A percentile compares a stretch with the other conserved stretches of the same genome.
These are phyloP conservation scores for Solanum ossicruentum DNA, from an alignment of 257 asterid species.

Conservation along the genomic window DNA sequence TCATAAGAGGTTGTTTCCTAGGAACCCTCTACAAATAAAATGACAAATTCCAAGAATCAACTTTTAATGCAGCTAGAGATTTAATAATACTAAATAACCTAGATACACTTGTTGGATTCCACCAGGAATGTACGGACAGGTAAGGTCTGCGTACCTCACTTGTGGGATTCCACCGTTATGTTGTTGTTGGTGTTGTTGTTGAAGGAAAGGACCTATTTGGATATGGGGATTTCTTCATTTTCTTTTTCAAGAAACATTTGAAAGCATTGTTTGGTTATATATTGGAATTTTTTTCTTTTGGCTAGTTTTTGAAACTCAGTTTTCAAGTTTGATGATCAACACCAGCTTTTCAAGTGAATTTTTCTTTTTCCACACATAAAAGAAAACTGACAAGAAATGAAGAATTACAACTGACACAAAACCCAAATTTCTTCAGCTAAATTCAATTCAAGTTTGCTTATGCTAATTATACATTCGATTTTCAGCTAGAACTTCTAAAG, in stretches of 20 bases:
- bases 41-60: not conserved
- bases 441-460: not conserved
- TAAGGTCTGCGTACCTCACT: no score
- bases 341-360: not conserved
- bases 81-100: not conserved
- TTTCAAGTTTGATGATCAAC: not conserved
- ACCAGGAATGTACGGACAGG: no score
- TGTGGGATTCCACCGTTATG: no score
- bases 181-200: no score
- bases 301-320: not conserved
- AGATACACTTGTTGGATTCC: not conserved
- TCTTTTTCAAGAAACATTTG: not conserved
- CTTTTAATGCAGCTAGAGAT: not conserved
- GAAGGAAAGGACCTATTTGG: not conserved
- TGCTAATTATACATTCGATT: not conserved
- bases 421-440: not conserved
- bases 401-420: not conserved
- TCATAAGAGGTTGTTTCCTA: no score
- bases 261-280: not conserved
- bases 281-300: not conserved
- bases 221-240: not conserved
- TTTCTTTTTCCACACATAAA: not conserved
- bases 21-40: not conserved
- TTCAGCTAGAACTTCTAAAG: not conserved
- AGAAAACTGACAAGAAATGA: not conserved